A percentile compares a stretch with the other conserved stretches of the same genome.
Conservation (phyloP, 1,284 basidiomycete species). For the Mixia osmundae region DNA sequence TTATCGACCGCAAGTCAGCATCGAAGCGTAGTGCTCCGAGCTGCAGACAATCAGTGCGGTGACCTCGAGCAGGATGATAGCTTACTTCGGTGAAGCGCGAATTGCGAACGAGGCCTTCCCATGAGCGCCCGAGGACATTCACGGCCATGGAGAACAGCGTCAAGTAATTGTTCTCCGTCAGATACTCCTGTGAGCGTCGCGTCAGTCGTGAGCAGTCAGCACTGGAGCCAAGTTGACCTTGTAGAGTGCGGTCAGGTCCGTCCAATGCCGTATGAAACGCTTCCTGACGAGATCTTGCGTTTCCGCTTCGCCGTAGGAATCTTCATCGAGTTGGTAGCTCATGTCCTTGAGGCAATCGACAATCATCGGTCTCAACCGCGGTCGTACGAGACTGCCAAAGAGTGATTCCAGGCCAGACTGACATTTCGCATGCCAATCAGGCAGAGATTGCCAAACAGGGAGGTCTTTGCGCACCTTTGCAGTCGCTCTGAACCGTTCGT, state of each 20-base stretch:
- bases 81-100: conserved; percentile 69
- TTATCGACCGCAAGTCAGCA: conserved; percentile 64
- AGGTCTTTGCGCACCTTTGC: conserved; percentile 49
- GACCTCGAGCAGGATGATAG: conserved; percentile 1
- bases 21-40: conserved; percentile 94
- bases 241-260: conserved; percentile 55
- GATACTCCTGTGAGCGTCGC: conserved; percentile 37
- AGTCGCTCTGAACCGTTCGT: conserved; percentile 40
- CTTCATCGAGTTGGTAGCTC: conserved; percentile 70
- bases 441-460: conserved; percentile 11
- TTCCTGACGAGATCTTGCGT: conserved; percentile 65
- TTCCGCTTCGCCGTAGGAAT: conserved; percentile 55
- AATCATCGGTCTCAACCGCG: conserved; percentile 57
- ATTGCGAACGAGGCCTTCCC: conserved; percentile 65
- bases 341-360: conserved; percentile 73
- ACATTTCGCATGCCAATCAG: conserved; percentile 4
- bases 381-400: conserved; percentile 74
- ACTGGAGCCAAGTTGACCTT: conserved; percentile 30
- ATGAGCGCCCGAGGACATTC: conserved; percentile 66
- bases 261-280: conserved; percentile 65
- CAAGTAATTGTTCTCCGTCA: conserved; percentile 71
- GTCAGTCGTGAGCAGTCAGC: not conserved
- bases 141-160: conserved; percentile 59
- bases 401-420: conserved; percentile 73
- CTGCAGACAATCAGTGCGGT: conserved; percentile 25